phyloP scores from a whole-genome alignment of 305 asterid genomes.

The Fraxinus dipetala region DNA sequence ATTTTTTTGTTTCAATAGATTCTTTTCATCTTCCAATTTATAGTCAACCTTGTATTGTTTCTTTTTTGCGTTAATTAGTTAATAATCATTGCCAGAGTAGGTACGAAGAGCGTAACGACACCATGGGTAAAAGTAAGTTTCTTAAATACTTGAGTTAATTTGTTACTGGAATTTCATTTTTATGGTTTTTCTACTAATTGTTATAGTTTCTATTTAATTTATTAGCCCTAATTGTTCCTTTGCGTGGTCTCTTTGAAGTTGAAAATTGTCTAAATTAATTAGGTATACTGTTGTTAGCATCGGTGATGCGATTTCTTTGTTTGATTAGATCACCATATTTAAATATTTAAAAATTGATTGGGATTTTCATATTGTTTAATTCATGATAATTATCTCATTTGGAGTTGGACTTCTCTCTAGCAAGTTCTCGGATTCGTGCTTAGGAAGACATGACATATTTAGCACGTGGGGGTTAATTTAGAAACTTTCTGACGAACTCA shows the following conservation, averaged over 20 bases:
- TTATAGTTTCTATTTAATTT: neutral
- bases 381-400: neutral
- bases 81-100: neutral
- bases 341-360: neutral
- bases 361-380: neutral
- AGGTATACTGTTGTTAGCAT: neutral
- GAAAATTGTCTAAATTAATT: neutral
- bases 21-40: conserved; percentile 42
- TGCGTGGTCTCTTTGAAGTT: conserved; percentile 3
- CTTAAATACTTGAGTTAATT: neutral
- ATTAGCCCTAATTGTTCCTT: neutral
- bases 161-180: neutral
- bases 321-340: neutral
- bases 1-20: conserved; percentile 25
- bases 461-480: neutral
- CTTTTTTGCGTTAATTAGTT: conserved; percentile 34
- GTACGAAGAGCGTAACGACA: conserved; percentile 21
- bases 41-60: conserved; percentile 37
- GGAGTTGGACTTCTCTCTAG: neutral
- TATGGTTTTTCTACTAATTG: neutral
- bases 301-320: neutral
- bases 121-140: conserved; percentile 79
- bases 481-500: neutral
- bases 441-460: neutral
- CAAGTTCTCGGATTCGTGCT: neutral